These are phyloP conservation scores for Bauhinia variegata DNA, from an alignment of 306 rosid genomes.

Conservation along the genomic window DNA sequence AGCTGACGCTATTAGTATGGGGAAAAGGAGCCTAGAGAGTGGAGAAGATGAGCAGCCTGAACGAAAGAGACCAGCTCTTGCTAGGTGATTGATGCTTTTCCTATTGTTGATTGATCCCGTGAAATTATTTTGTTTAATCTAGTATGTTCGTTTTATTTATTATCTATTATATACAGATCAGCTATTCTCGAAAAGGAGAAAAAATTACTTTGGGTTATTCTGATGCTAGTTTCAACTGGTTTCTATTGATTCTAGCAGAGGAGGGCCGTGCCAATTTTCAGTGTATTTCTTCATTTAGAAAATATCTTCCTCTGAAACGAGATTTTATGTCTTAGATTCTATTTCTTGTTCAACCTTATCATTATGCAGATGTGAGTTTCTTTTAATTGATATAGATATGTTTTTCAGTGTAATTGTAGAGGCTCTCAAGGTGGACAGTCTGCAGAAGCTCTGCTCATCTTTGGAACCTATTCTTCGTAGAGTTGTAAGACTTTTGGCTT, in stretches of 20 bases:
- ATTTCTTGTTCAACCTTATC: conserved; percentile 10
- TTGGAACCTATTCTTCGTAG: conserved; percentile 82
- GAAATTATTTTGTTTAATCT: conserved; percentile 18
- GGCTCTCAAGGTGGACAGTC: conserved; percentile 83
- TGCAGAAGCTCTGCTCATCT: conserved; percentile 80
- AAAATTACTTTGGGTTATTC: too few relatives aligned
- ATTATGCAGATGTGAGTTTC: conserved; percentile 19
- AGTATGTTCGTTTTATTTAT: background rate
- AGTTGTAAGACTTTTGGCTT: conserved; percentile 63
- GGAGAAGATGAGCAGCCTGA: conserved; percentile 95
- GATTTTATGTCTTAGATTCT: background rate
- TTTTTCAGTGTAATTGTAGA: conserved; percentile 76
- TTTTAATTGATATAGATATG: conserved; percentile 17
- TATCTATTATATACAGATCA: too few relatives aligned
- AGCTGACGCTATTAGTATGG: conserved; percentile 63
- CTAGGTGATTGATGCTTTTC: conserved; percentile 59
- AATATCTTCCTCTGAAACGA: background rate
- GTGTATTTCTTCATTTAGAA: background rate
- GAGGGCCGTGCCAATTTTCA: background rate
- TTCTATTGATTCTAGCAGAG: too few relatives aligned
- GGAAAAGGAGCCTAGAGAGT: conserved; percentile 75
- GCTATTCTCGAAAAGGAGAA: too few relatives aligned
- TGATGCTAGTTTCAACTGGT: background rate
- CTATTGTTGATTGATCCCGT: background rate
- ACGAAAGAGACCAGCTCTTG: conserved; percentile 95